Base-by-base conservation (phyloP, 2,329 filamentous ascomycete genomes). In the Xylariaceae sp. region DNA sequence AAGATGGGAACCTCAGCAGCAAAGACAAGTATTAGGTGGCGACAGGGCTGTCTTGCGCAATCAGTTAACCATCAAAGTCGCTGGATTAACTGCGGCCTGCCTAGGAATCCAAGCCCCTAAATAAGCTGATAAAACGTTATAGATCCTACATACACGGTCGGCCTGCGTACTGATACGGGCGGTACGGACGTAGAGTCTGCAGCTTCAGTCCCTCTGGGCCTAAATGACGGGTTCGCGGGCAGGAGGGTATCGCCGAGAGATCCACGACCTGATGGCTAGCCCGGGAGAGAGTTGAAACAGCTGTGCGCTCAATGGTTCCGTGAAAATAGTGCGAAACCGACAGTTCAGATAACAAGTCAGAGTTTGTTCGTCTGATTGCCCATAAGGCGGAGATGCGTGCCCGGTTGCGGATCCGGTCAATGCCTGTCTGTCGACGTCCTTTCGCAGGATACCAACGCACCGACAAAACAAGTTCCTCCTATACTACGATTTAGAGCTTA, bases 121-220 rank as follows among this genome's bases (percentile, higher is more conserved):
- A 26, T 26, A 8, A 26, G 26, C 26, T 8, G 26, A 26, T 26
- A 8, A 4, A 26, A 26, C 26, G 8, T 26, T 26, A 26, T 26
- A 26, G 26, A 26, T 26, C 5, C 26, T 26, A 26, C 26, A 26
- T 8, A 26, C 8, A 34, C 9, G 13, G 18, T 26, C 18, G 16
- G 39, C 39, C 39, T 41, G 39, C 16, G 39, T 41, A 21, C 39
- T 21, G 39, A 41, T n/a, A 21, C 16, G 39, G 6, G 9, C 10
- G 18, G n/a, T 5, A 9, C 4, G 15, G 16, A 41, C 18, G 16
- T 44, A 44, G n/a, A n/a, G n/a, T 39, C 52, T 42, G 36, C 29
- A 44, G 52, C 50, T 55, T 57, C 52, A 46, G 43, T 49, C 10
- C 30, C 29, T 21, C 10, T 42, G 36, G 45, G 49, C 32, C 46